A percentile compares a stretch with the other conserved stretches of the same genome.
These are phyloP conservation scores for Blastocystis sp. DNA, from an alignment of 352 stramenopile species.

Conservation along the genomic window DNA sequence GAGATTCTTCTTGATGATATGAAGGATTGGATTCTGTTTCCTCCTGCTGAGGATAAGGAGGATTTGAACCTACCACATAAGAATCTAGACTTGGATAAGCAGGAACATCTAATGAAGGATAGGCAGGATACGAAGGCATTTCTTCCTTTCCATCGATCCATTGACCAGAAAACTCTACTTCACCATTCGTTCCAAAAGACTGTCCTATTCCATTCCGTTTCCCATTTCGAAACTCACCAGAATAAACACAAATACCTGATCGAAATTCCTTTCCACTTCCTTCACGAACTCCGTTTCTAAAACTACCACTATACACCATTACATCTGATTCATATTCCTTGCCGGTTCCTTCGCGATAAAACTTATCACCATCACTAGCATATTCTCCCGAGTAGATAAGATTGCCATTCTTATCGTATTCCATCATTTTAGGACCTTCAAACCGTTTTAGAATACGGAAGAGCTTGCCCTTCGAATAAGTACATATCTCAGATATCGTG, in stretches of 20 bases:
- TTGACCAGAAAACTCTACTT: not conserved
- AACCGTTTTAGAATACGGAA: not conserved
- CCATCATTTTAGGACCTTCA: not conserved
- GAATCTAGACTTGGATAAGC: not conserved
- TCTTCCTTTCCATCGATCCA: not conserved
- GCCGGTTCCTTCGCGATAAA: not conserved
- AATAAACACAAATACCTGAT: conserved; percentile 14
- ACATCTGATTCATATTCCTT: conserved; percentile 8
- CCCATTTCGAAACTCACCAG: not conserved
- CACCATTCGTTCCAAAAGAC: not conserved
- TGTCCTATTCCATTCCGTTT: not conserved
- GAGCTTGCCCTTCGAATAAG: not conserved
- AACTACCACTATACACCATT: conserved; percentile 16
- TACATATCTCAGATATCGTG: not conserved
- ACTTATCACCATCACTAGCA: not conserved
- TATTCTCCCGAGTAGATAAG: not conserved
- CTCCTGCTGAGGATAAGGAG: no score
- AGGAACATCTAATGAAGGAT: not conserved
- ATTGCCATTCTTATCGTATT: not conserved
- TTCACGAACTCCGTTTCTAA: not conserved
- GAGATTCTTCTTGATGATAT: no score
- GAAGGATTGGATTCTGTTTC: no score
- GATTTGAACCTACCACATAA: no score
- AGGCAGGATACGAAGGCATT: not conserved
- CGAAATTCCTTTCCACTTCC: not conserved